Evolutionary conservation across 2,329 filamentous ascomycete species (phyloP), one percentile per base, ranked within the genome.

Genomic region (Colletotrichum sublineola): DNA sequence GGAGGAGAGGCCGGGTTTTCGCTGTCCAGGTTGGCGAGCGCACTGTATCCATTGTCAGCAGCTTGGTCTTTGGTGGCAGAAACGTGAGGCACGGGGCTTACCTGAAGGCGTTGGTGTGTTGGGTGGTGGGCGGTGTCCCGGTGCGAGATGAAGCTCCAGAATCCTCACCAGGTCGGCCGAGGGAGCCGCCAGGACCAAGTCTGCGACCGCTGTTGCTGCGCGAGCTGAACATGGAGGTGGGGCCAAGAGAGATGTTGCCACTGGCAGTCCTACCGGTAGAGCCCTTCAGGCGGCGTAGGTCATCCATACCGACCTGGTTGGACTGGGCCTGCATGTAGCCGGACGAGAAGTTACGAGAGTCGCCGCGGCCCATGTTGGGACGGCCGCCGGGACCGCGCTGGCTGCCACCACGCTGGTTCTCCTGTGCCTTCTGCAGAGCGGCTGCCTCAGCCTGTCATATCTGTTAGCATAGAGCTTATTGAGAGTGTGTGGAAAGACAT

Each of bases 61-160:
- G 31, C 36, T 50, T 31, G 9, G 18, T 18, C 14, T 38, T 31
- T 5, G 40, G 1, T 42, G n/a, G 18, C 20, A 9, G 1, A 9
- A 31, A 31, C 18, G 29, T 3, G 7, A 12, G 9, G 5, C 20
- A 3, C 5, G 33, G 20, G 20, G 14, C 92, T 88, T 90, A 98
- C 95, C 94, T 96, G 86, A 97, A 99, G 77, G 95, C 92, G 86
- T 99, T 99, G 77, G 92, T 90, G 79, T 93, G 93, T 72, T 90
- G 92, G 65, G 89, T 88, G 29, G 88, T 89, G 57, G 95, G 93
- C 67, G 95, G 95, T 61, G 96, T 98, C 78, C 93, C 94, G 68
- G 94, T 97, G 77, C 96, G 92, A 73, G 95, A 98, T 67, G 94
- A 97, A 76, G 92, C 90, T 77, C 91, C 93, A 74, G 95, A 98